phyloP scores from a whole-genome alignment of 2,329 filamentous ascomycete genomes.

The Ophiostoma populinum region DNA sequence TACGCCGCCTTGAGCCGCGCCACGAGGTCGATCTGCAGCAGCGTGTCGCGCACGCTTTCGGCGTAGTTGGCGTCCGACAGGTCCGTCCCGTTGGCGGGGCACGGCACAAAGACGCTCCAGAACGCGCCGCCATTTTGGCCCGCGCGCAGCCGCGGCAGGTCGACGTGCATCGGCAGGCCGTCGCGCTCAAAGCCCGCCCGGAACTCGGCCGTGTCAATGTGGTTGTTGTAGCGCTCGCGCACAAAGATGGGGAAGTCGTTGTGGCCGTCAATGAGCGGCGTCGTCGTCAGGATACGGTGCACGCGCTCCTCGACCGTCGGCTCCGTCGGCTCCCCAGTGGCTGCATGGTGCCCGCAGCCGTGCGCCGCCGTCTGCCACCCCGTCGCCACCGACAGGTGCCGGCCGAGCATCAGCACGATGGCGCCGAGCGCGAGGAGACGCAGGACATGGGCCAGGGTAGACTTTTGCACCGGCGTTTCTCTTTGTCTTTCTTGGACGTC shows the following conservation, averaged over 20 bases:
- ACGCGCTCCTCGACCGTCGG: conserved; percentile 12
- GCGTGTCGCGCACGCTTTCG: conserved; percentile 33
- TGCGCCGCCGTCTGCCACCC: neutral
- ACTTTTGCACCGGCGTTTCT: too few relatives aligned
- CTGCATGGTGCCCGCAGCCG: neutral
- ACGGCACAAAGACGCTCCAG: conserved; percentile 74
- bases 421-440: too few relatives aligned
- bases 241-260: conserved; percentile 71
- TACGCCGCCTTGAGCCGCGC: conserved; percentile 44
- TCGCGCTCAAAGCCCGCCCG: conserved; percentile 57
- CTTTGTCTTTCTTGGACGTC: too few relatives aligned
- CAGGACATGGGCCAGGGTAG: too few relatives aligned
- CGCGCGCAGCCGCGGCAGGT: conserved; percentile 54
- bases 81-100: conserved; percentile 54
- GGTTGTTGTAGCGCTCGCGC: conserved; percentile 49
- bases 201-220: conserved; percentile 61
- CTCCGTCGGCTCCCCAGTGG: neutral
- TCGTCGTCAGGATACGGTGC: conserved; percentile 11
- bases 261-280: conserved; percentile 48
- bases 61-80: conserved; percentile 59
- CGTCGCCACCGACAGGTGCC: neutral
- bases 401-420: too few relatives aligned
- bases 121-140: conserved; percentile 74
- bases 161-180: conserved; percentile 52
- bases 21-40: conserved; percentile 61